A percentile compares a stretch with the other conserved stretches of the same genome.
Evolutionary conservation across 2,329 filamentous ascomycete genomes (phyloP).

Genomic region (Paraphaeosphaeria minitans): DNA sequence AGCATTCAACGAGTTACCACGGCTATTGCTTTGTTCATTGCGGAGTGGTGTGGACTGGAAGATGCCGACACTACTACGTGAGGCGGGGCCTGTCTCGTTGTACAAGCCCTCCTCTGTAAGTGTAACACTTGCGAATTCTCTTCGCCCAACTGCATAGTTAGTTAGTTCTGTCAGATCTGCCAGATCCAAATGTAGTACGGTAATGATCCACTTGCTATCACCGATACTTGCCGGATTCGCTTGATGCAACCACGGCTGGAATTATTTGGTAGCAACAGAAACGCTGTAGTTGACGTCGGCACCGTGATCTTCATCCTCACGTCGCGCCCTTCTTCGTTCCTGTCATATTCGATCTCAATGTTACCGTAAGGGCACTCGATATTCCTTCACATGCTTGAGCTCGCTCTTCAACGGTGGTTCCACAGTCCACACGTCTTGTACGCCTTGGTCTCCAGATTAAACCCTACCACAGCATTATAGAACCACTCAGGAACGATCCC

Average conservation of each 20-base stretch:
- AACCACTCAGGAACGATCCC: conserved; percentile 58
- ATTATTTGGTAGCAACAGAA: conserved; percentile 19
- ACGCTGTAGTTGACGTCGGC: conserved; percentile 28
- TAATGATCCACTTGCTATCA: too few relatives aligned
- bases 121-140: neutral
- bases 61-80: conserved; percentile 1
- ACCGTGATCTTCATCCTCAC: conserved; percentile 28
- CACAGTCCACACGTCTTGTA: conserved; percentile 50
- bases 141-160: neutral
- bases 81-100: neutral
- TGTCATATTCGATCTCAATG: conserved; percentile 37
- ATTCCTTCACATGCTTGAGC: conserved; percentile 45
- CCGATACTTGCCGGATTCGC: too few relatives aligned
- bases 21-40: conserved; percentile 26
- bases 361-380: conserved; percentile 49
- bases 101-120: neutral
- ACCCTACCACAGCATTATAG: conserved; percentile 49
- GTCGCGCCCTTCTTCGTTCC: neutral
- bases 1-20: conserved; percentile 25
- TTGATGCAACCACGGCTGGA: conserved; percentile 16
- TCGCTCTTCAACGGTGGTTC: conserved; percentile 49
- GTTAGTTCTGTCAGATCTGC: too few relatives aligned
- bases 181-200: too few relatives aligned
- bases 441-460: conserved; percentile 46
- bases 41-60: conserved; percentile 27